These are phyloP conservation scores for Balansia obtecta DNA, from an alignment of 2,329 filamentous ascomycete genomes.

Conservation along the genomic window DNA sequence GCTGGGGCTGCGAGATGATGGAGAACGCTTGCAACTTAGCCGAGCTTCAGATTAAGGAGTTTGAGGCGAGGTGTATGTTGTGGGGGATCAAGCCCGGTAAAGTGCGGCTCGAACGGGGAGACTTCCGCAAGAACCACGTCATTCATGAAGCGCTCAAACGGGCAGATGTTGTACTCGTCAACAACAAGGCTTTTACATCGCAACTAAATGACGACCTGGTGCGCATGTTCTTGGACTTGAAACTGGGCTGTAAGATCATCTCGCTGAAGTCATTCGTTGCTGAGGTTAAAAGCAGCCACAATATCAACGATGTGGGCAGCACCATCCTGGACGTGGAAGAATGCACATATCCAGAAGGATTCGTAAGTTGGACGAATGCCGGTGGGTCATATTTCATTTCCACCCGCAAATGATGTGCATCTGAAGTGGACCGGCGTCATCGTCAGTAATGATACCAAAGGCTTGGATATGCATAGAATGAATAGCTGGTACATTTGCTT, in stretches of 20 bases:
- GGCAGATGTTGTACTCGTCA: slow-evolving; percentile 92
- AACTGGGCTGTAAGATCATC: slow-evolving; percentile 78
- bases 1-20: slow-evolving; percentile 96
- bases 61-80: slow-evolving; percentile 69
- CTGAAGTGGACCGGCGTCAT: slow-evolving; percentile 14
- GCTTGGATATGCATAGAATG: slow-evolving; percentile 9
- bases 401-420: slow-evolving; percentile 47
- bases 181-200: slow-evolving; percentile 93
- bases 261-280: slow-evolving; percentile 87
- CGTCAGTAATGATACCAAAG: slow-evolving; percentile 16
- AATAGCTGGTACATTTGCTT: background rate
- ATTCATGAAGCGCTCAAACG: slow-evolving; percentile 65
- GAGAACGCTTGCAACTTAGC: slow-evolving; percentile 76
- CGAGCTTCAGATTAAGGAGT: slow-evolving; percentile 68
- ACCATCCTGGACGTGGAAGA: slow-evolving; percentile 70
- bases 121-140: slow-evolving; percentile 63
- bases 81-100: slow-evolving; percentile 78
- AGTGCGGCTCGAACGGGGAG: slow-evolving; percentile 69
- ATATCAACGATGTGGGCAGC: slow-evolving; percentile 65
- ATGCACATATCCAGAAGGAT: slow-evolving; percentile 47
- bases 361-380: slow-evolving; percentile 86
- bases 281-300: slow-evolving; percentile 62
- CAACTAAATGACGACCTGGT: slow-evolving; percentile 74
- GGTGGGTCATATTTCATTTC: slow-evolving; percentile 83
- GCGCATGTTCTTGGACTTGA: slow-evolving; percentile 85